These are phyloP conservation scores for Acer saccharum DNA, from an alignment of 345 rosid genomes.

Conservation along the genomic window DNA sequence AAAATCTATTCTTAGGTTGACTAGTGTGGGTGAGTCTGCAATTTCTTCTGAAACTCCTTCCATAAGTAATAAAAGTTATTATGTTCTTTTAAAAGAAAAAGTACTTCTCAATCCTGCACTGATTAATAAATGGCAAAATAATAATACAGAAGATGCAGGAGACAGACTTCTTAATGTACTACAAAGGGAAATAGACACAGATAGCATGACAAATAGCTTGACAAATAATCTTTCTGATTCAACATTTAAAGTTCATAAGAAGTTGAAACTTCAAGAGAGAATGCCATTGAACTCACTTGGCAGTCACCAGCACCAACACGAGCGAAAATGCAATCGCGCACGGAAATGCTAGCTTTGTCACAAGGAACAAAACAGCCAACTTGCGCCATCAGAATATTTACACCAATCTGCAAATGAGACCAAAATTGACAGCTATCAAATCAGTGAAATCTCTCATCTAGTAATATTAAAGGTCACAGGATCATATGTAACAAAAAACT, in stretches of 20 bases:
- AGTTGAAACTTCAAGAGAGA: constrained; percentile 8
- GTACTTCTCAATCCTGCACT: not conserved
- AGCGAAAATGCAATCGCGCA: constrained; percentile 96
- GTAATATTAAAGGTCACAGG: not conserved
- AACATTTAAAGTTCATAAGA: constrained; percentile 1
- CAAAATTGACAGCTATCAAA: constrained; percentile 11
- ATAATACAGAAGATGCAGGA: not conserved
- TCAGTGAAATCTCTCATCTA: not conserved
- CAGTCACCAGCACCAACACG: constrained; percentile 99
- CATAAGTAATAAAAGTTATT: not conserved
- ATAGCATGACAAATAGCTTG: not conserved
- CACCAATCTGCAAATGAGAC: constrained; percentile 68
- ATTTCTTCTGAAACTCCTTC: not conserved
- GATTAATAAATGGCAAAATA: not conserved
- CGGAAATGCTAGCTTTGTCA: constrained; percentile 81
- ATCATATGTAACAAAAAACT: not conserved
- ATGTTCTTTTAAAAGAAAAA: not conserved
- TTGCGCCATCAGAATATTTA: constrained; percentile 95
- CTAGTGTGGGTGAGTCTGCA: not conserved
- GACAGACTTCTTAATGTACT: not conserved
- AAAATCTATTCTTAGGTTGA: not conserved
- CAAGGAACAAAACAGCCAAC: constrained; percentile 97
- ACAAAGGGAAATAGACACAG: not conserved
- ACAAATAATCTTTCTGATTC: not conserved
- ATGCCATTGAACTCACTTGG: constrained; percentile 67